These are phyloP conservation scores for Penicillium paxilli DNA, from an alignment of 495 filamentous ascomycete species.

Conservation along the genomic window DNA sequence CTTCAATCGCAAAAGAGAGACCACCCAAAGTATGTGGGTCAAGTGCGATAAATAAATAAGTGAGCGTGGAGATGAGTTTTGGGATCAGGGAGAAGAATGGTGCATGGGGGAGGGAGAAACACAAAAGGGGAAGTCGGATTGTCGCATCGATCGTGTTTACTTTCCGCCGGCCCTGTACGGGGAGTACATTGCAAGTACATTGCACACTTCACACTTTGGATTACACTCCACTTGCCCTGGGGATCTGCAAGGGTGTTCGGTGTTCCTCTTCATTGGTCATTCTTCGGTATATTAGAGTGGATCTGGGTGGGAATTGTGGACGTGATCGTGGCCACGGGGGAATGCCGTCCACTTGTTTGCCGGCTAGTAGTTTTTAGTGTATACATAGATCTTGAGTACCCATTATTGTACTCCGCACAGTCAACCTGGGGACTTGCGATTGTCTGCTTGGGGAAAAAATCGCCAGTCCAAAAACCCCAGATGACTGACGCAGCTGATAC, in stretches of 20 bases:
- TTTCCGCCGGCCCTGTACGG: neutral
- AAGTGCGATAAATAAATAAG: conserved; percentile 18
- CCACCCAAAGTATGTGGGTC: conserved; percentile 10
- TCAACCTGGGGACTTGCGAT: too few relatives aligned
- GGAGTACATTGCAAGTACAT: neutral
- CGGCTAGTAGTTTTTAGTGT: too few relatives aligned
- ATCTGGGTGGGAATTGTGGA: too few relatives aligned
- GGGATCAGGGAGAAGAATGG: conserved; percentile 4
- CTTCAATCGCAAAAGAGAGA: conserved; percentile 10
- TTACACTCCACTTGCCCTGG: conserved; percentile 1
- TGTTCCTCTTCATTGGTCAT: conserved; percentile 10
- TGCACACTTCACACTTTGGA: neutral
- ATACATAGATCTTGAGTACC: too few relatives aligned
- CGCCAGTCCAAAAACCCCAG: neutral
- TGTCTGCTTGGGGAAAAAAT: too few relatives aligned
- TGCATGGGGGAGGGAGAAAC: neutral
- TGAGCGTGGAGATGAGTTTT: neutral
- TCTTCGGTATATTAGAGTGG: too few relatives aligned
- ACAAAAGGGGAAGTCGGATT: conserved; percentile 14
- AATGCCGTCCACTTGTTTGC: conserved; percentile 9
- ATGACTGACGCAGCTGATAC: neutral
- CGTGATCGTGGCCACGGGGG: neutral
- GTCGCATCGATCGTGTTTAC: conserved; percentile 11
- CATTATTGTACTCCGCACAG: too few relatives aligned
- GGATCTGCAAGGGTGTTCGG: conserved; percentile 21